These are phyloP conservation scores for Alternaria triticimaculans DNA, from an alignment of 2,329 filamentous ascomycete species.

Conservation along the genomic window DNA sequence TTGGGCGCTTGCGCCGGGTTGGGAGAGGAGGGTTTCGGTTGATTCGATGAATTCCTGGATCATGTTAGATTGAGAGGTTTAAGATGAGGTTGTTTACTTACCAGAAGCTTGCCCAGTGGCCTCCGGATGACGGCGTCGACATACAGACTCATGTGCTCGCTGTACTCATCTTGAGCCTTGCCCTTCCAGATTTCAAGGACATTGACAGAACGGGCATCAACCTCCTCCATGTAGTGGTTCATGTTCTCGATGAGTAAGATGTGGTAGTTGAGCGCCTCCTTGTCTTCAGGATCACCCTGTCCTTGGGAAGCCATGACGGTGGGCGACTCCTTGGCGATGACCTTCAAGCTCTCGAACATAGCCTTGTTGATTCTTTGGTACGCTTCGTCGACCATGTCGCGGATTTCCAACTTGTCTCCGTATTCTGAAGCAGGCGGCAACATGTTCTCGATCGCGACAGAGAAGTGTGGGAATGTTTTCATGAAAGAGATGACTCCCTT, in stretches of 20 bases:
- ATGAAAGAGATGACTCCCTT: slow-evolving; percentile 97
- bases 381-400: slow-evolving; percentile 81
- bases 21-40: slow-evolving; percentile 74
- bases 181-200: slow-evolving; percentile 84
- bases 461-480: slow-evolving; percentile 88
- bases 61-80: slow-evolving; percentile 13
- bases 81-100: slow-evolving; percentile 35
- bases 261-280: slow-evolving; percentile 96
- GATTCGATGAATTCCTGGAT: slow-evolving; percentile 82
- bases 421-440: slow-evolving; percentile 61
- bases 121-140: slow-evolving; percentile 86
- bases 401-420: slow-evolving; percentile 67
- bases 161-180: slow-evolving; percentile 77
- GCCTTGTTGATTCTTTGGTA: slow-evolving; percentile 89
- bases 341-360: slow-evolving; percentile 97
- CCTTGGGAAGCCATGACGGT: slow-evolving; percentile 60
- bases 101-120: slow-evolving; percentile 84
- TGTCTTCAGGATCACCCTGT: slow-evolving; percentile 77
- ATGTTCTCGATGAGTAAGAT: slow-evolving; percentile 98
- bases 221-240: slow-evolving; percentile 95
- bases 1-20: slow-evolving; percentile 56
- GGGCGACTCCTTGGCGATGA: slow-evolving; percentile 80
- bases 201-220: slow-evolving; percentile 75
- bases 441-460: slow-evolving; percentile 83
- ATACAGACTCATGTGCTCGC: slow-evolving; percentile 87